Conservation (phyloP, 2,329 filamentous ascomycete genomes). For the Pyricularia sp. region DNA sequence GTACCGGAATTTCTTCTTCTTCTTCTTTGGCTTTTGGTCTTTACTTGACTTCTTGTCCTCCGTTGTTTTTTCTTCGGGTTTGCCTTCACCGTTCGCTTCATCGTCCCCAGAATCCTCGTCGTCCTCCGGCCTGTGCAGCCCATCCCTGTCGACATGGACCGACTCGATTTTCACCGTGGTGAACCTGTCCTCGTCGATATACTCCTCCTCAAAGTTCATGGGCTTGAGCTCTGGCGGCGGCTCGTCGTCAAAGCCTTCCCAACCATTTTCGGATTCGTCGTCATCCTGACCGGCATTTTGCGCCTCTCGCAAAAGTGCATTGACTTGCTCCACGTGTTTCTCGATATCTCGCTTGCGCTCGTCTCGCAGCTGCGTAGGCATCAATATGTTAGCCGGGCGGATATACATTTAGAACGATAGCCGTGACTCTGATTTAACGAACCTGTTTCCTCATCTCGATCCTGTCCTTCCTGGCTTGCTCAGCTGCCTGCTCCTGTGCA, state of each 20-base stretch:
- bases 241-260: conserved; percentile 54
- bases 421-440: neutral
- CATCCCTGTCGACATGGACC: conserved; percentile 69
- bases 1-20: conserved; percentile 88
- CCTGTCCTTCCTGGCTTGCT: conserved; percentile 69
- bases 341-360: conserved; percentile 75
- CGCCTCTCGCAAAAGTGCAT: conserved; percentile 57
- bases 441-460: conserved; percentile 65
- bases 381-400: neutral
- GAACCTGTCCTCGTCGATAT: conserved; percentile 91
- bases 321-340: conserved; percentile 69
- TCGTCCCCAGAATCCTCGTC: conserved; percentile 24
- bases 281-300: conserved; percentile 36
- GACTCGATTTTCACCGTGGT: conserved; percentile 92
- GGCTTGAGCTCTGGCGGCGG: conserved; percentile 30
- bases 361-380: conserved; percentile 58
- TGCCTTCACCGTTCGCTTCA: conserved; percentile 22
- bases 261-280: conserved; percentile 41
- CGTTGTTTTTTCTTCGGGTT: conserved; percentile 21
- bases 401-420: neutral
- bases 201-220: conserved; percentile 81
- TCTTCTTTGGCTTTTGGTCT: conserved; percentile 56
- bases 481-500: conserved; percentile 72
- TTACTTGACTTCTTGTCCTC: conserved; percentile 34
- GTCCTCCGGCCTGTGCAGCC: conserved; percentile 50